phyloP scores from a whole-genome alignment of 2,329 filamentous ascomycete genomes.

The Ophiocordyceps camponoti-saundersi region DNA sequence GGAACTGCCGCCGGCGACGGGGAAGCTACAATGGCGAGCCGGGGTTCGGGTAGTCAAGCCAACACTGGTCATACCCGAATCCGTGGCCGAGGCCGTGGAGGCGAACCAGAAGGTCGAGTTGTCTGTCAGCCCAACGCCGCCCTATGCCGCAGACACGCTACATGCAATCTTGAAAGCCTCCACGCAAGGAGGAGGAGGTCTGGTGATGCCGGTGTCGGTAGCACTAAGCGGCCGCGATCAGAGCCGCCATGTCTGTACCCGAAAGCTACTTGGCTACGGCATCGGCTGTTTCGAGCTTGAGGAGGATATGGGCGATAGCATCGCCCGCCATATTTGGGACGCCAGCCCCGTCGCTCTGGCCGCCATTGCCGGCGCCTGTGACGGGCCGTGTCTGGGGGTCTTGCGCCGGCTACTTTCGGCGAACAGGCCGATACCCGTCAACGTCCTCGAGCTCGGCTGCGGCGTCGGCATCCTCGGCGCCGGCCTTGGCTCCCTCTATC shows the following conservation, averaged over 20 bases:
- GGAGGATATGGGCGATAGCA: constrained; percentile 42
- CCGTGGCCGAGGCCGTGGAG: constrained; percentile 10
- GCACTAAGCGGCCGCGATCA: constrained; percentile 10
- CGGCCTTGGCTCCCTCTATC: constrained; percentile 23
- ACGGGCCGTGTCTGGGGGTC: constrained; percentile 11
- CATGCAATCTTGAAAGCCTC: constrained; percentile 9
- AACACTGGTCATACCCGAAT: constrained; percentile 10
- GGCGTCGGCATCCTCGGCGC: constrained; percentile 39
- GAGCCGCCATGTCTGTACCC: constrained; percentile 10
- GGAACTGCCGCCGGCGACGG: neutral
- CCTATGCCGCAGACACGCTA: constrained; percentile 10
- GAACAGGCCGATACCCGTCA: constrained; percentile 11
- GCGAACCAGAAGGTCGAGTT: constrained; percentile 10
- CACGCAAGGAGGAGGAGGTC: constrained; percentile 11
- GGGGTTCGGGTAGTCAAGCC: constrained; percentile 24
- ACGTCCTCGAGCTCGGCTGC: constrained; percentile 36
- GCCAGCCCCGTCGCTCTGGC: constrained; percentile 29
- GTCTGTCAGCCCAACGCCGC: constrained; percentile 11
- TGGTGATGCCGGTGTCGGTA: constrained; percentile 27
- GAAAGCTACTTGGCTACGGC: constrained; percentile 9
- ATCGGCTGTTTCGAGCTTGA: constrained; percentile 23
- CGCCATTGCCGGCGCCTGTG: constrained; percentile 13
- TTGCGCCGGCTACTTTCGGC: constrained; percentile 14
- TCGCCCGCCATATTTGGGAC: constrained; percentile 43
- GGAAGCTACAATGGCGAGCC: constrained; percentile 12